These are phyloP conservation scores for Teratosphaeriaceae sp. DNA, from an alignment of 2,329 filamentous ascomycete species.

Conservation along the genomic window DNA sequence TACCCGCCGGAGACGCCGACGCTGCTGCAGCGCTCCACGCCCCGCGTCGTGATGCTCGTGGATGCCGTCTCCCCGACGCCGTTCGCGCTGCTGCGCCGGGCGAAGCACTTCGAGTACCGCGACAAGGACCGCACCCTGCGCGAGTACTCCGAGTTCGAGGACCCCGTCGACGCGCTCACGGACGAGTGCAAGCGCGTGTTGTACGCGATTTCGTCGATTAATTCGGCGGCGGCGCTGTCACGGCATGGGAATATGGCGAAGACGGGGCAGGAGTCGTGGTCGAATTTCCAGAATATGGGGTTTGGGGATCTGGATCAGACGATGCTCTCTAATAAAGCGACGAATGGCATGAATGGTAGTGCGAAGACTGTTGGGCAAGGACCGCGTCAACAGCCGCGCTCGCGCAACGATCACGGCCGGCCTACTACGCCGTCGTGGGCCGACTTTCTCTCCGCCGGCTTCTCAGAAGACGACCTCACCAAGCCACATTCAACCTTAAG, in stretches of 20 bases:
- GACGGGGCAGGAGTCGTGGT: conserved; percentile 76
- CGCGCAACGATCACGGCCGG: conserved; percentile 62
- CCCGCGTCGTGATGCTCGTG: conserved; percentile 94
- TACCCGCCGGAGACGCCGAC: conserved; percentile 79
- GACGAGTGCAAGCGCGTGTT: conserved; percentile 92
- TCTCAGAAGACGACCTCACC: conserved; percentile 66
- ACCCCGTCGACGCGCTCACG: conserved; percentile 79
- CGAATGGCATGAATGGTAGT: conserved; percentile 15
- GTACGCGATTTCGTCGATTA: conserved; percentile 77
- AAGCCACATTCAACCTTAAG: conserved; percentile 50
- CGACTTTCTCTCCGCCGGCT: conserved; percentile 91
- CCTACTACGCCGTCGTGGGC: conserved; percentile 98
- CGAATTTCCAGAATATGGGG: conserved; percentile 89
- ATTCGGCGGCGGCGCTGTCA: conserved; percentile 68
- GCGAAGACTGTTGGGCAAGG: conserved; percentile 33
- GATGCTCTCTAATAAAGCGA: conserved; percentile 13
- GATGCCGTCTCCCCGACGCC: conserved; percentile 91
- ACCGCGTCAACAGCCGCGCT: conserved; percentile 60
- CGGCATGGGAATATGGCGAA: conserved; percentile 43
- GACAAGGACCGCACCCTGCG: conserved; percentile 81
- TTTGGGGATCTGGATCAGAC: conserved; percentile 63
- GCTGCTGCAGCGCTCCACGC: conserved; percentile 71
- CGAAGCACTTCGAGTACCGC: conserved; percentile 92
- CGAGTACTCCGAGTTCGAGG: conserved; percentile 80
- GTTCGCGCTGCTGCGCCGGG: conserved; percentile 80